phyloP scores from a whole-genome alignment of 805 yeast genomes.

The Ogataea paradorogensis region DNA sequence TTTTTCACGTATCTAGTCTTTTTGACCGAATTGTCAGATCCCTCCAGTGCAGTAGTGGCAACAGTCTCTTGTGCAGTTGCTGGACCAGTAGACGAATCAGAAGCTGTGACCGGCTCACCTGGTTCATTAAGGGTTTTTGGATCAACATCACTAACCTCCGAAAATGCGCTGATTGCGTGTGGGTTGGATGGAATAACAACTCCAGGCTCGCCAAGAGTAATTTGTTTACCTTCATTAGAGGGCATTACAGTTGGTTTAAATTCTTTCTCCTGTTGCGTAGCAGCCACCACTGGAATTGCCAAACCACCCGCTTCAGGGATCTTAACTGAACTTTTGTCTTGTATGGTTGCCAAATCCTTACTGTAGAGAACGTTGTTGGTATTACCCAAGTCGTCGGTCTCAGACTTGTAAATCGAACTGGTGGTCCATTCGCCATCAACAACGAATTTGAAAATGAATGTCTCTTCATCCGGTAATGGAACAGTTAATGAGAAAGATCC shows the following conservation, averaged over 20 bases:
- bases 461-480: conserved; percentile 29
- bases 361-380: conserved; percentile 48
- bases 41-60: conserved; percentile 15
- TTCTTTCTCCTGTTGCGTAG: conserved; percentile 12
- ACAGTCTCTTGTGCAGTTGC: conserved; percentile 10
- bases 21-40: conserved; percentile 16
- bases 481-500: conserved; percentile 33
- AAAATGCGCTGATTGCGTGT: conserved; percentile 63
- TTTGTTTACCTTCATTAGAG: conserved; percentile 40
- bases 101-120: conserved; percentile 36
- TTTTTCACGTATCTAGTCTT: conserved; percentile 33
- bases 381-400: conserved; percentile 49
- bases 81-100: conserved; percentile 48
- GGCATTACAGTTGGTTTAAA: conserved; percentile 58
- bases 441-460: conserved; percentile 49
- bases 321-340: conserved; percentile 29
- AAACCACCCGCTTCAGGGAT: conserved; percentile 52
- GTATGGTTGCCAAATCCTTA: conserved; percentile 34
- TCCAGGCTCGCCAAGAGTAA: conserved; percentile 69
- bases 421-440: conserved; percentile 60
- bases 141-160: conserved; percentile 53
- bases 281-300: conserved; percentile 23
- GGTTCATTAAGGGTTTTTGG: conserved; percentile 56
- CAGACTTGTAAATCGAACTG: conserved; percentile 37
- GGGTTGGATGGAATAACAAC: conserved; percentile 62